Evolutionary conservation across 805 yeast genomes (phyloP), one percentile per base, ranked within the genome.

Genomic region (Zygosaccharomyces bisporus): DNA sequence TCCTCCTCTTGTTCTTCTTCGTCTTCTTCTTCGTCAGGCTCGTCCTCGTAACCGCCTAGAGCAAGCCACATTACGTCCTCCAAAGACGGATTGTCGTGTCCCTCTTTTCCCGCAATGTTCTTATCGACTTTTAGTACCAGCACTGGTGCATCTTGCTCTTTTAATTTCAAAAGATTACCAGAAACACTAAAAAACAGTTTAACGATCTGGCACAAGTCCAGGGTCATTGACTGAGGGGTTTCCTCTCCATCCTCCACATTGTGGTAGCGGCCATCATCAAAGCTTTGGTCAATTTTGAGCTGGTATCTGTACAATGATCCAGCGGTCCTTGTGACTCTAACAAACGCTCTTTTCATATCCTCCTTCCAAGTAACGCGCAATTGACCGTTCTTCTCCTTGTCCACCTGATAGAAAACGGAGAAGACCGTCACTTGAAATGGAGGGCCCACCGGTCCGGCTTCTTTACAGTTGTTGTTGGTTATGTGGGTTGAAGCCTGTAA

Each of bases 251-350:
- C 72, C 5, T 72, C 75, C 4, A 66, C 69, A 10, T 84, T 86
- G 56, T 85, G 95, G 55, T 82, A 85, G 43, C 91, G 64, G 0
- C 76, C 86, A 62, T 85, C 95, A 52, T 83, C 71, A 39, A 82
- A 79, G 54, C 73, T 75, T 53, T 86, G 90, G 4, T 56, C 56
- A 1, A 85, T 68, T 7, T 57, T 61, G 13, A 85, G 46, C 4
- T 56, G 61, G 57, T 81, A 83, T 8, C 56, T 41, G 55, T 63
- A 81, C 4, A 16, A 17, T 3, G 43, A 40, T 46, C 50, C 10
- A 50, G 46, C 6, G 2, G 58, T 43, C 19, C 76, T 57, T 43
- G 56, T 53, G 3, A 84, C 53, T 27, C 62, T 63, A 0, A 79
- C 75, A 43, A 60, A 56, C 25, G 83, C 76, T 44, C 78, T 72